Base-by-base conservation (phyloP, 768 basidiomycete species). In the Termitomyces sp. region DNA sequence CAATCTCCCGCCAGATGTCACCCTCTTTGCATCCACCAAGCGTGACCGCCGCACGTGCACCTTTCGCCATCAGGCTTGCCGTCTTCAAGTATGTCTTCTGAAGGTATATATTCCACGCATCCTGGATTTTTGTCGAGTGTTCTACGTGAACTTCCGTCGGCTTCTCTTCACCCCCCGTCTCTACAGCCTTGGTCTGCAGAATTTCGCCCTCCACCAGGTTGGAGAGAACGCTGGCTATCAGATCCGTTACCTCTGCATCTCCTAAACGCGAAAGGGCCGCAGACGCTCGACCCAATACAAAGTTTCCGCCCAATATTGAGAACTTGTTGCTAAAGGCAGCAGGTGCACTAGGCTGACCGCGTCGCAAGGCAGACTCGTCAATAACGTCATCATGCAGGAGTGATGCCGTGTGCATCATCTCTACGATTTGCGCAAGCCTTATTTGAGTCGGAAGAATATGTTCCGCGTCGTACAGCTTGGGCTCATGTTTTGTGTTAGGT, bases 361-460 rank as follows among this genome's bases (percentile, higher is more conserved):
- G 79, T 6, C 94, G 85, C 6, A 92, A 80, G 7, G 85, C 76
- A 0, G 94, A 90, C 59, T 74, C 76, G 76, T 97, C 95, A 56
- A 96, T 89, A 40, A 97, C 95, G 65, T 98, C 94, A 78, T 97
- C 95, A 64, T 98, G 94, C 7, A 98, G 71, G n/a, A 97, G 79
- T 6, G 92, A 94, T 2, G 94, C 95, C 27, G 95, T 93, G 63
- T 98, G 95, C 57, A 98, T 90, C 91, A 97, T 93, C 67, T 98
- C 94, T 41, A 93, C 88, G 33, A 98, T 94, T 62, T 94, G 91
- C 0, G 94, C 95, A 27, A 98, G 83, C n/a, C 94, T 85, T 15
- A 78, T 70, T 67, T 97, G 94, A 1, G 94, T 90, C 5, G 95
- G 93, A 4, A 98, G 81, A 38, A 89, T 70, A 58, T 60, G 56